Evolutionary conservation across 257 asterid genomes (phyloP).

Genomic region (Galeopsis tetrahit): DNA sequence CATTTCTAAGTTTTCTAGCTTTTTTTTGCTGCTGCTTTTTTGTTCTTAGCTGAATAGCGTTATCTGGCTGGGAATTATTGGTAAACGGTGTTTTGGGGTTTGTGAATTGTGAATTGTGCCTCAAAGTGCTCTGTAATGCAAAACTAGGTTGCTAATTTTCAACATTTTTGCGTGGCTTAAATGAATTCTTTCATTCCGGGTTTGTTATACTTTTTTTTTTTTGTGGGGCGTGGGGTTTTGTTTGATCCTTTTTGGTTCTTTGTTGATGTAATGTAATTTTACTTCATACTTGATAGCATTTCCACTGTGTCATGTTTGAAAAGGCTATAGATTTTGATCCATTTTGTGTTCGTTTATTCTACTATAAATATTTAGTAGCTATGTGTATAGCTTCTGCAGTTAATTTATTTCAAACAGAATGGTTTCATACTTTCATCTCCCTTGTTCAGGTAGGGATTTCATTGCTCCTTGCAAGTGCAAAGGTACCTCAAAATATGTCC

Average conservation of each 20-base stretch:
- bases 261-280: background rate
- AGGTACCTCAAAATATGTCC: conserved; percentile 90
- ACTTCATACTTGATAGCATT: background rate
- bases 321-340: conserved; percentile 3
- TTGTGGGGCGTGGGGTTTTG: background rate
- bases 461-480: conserved; percentile 98
- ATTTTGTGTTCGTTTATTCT: background rate
- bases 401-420: conserved; percentile 15
- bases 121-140: conserved; percentile 13
- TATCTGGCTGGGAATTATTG: conserved; percentile 19
- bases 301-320: background rate
- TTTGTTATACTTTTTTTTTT: too few species aligned
- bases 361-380: background rate
- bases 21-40: conserved; percentile 16
- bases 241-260: background rate
- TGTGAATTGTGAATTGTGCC: conserved; percentile 18
- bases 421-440: conserved; percentile 22
- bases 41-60: conserved; percentile 1
- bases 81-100: conserved; percentile 17
- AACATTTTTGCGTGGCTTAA: background rate
- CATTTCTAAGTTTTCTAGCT: conserved; percentile 8
- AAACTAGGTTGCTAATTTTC: background rate
- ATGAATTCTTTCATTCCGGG: too few species aligned
- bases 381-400: background rate
- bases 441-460: conserved; percentile 85